phyloP scores from a whole-genome alignment of 441 rosid species.

The Populus hybrid region DNA sequence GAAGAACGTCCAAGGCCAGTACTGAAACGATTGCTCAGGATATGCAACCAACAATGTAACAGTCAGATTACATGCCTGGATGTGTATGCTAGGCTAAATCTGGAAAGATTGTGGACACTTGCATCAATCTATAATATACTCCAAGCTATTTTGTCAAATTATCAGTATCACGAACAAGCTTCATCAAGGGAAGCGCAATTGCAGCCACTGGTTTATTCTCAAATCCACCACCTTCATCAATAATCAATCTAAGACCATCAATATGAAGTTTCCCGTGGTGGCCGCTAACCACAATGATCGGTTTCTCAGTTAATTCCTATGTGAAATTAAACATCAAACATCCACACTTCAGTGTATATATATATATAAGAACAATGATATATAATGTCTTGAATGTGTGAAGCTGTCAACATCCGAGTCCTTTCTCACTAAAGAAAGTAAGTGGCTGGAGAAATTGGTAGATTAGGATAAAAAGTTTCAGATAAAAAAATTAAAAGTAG shows the following conservation, averaged over 20 bases:
- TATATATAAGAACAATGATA: not conserved
- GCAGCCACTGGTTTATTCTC: conserved; percentile 72
- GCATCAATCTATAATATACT: not conserved
- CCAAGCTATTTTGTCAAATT: not conserved
- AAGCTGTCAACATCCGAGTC: not conserved
- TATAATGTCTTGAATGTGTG: not conserved
- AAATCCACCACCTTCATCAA: conserved; percentile 83
- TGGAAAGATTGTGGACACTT: not conserved
- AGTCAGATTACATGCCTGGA: not conserved
- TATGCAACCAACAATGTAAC: not conserved
- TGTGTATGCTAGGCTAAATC: not conserved
- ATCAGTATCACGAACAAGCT: conserved; percentile 20
- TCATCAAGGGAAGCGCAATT: conserved; percentile 23
- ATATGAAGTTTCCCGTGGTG: conserved; percentile 84
- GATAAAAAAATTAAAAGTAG: not conserved
- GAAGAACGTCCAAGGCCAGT: not conserved
- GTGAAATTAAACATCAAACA: not conserved
- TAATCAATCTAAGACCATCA: conserved; percentile 71
- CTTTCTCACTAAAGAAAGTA: not conserved
- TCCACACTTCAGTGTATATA: conserved; percentile 6
- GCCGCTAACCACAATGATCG: conserved; percentile 68
- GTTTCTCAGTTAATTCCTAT: conserved; percentile 49
- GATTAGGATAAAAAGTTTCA: not conserved
- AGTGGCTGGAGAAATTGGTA: too few species aligned
- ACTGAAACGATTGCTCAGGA: not conserved